A percentile compares a stretch with the other conserved stretches of the same genome.
Conservation (phyloP, 1,139 yeast genomes). For the Hemisphaericaspora subhashii region DNA sequence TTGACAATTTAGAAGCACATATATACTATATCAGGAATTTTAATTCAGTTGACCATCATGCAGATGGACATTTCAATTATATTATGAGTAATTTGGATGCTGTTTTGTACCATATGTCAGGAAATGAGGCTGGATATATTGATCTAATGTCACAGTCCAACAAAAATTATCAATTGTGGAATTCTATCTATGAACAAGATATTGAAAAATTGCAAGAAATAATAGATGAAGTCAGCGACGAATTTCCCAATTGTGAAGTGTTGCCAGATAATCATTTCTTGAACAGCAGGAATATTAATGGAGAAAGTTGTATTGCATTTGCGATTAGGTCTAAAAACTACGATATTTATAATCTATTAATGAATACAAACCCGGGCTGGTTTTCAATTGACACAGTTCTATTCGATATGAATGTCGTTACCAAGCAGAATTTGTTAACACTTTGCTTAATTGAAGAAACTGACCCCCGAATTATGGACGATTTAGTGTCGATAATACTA, state of each 20-base stretch:
- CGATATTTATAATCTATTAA: constrained; percentile 46
- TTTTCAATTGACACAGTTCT: constrained; percentile 68
- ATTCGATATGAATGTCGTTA: constrained; percentile 55
- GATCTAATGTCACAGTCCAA: constrained; percentile 46
- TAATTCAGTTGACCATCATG: constrained; percentile 31
- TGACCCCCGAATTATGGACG: constrained; percentile 41
- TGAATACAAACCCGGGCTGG: constrained; percentile 43
- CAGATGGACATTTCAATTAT: constrained; percentile 42
- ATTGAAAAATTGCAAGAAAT: constrained; percentile 18
- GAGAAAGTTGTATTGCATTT: constrained; percentile 66
- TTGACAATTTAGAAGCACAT: constrained; percentile 62
- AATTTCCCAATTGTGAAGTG: constrained; percentile 20
- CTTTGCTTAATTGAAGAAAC: constrained; percentile 61
- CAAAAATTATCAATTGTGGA: constrained; percentile 56
- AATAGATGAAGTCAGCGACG: constrained; percentile 20
- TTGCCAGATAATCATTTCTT: constrained; percentile 43
- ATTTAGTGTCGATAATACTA: constrained; percentile 48
- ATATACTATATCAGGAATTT: constrained; percentile 65
- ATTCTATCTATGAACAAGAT: constrained; percentile 43
- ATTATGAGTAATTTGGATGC: constrained; percentile 80
- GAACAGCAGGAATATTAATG: constrained; percentile 55
- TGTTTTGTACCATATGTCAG: constrained; percentile 61
- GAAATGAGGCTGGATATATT: constrained; percentile 29
- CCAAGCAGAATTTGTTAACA: constrained; percentile 55
- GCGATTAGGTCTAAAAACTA: constrained; percentile 48